Evolutionary conservation across 768 basidiomycete genomes (phyloP), one percentile per base, ranked within the genome.

Genomic region (Leccinellum rugosiceps): DNA sequence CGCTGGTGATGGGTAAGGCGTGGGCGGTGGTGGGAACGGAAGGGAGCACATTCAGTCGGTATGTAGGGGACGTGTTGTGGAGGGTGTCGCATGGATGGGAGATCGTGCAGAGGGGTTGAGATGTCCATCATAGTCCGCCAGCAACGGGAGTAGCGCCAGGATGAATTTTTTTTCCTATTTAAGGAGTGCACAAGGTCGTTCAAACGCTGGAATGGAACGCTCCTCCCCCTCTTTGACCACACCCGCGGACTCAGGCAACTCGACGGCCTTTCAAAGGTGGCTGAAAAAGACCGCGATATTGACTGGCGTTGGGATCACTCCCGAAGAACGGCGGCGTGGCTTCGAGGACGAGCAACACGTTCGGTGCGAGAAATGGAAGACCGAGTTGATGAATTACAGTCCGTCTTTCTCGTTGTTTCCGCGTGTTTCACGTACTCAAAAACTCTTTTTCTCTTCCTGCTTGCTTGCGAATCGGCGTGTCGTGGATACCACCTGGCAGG

Each of bases 21-120:
- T 71, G 77, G 68, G 73, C 65, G 15, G 79, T 90, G 30, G 81
- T 86, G 0, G 88, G 87, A 2, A 93, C 90, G 13, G 80, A 83
- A 53, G 80, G 81, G 55, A 91, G 88, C 64, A 92, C 91, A 30
- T 92, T 90, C 62, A 88, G 87, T 68, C 72, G 76, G 53, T 93
- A 85, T 60, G 80, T 88, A 19, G 73, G 76, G 56, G 85, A 89
- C 57, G 81, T 89, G 25, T 65, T 92, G 59, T 88, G 88, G 86
- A 75, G 80, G 65, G 76, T 68, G 51, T 79, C 81, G 68, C 85
- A 85, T 63, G 78, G 77, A 0, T 72, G 75, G 63, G 72, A 74
- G 32, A 82, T 87, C 30, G 73, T 79, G 10, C 73, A 81, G 57
- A 73, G 82, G 57, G 82, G 83, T 13, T 80, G 50, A 62, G 28